Evolutionary conservation across 176 grass and related monocot species (phyloP).

Genomic region (Eragrostis curvula): DNA sequence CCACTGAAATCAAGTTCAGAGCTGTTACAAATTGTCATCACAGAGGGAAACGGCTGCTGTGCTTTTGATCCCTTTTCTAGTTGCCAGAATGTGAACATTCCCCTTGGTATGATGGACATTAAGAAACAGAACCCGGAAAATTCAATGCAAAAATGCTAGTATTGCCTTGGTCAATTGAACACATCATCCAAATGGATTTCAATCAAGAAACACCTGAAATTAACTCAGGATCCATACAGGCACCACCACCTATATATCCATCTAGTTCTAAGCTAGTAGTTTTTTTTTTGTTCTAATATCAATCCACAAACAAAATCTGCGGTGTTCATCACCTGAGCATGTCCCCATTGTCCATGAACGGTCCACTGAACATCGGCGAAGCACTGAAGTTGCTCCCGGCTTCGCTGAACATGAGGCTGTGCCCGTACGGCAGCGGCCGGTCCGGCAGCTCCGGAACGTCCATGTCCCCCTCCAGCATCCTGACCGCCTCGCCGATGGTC

Average conservation of each 20-base stretch:
- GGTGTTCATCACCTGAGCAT: slow-evolving; percentile 66
- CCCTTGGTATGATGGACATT: neutral
- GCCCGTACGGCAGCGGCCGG: slow-evolving; percentile 72
- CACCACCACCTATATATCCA: neutral
- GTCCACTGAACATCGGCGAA: slow-evolving; percentile 62
- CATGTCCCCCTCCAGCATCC: slow-evolving; percentile 92
- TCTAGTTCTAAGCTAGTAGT: slow-evolving; percentile 9
- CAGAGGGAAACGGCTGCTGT: too few species aligned
- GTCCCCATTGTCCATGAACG: slow-evolving; percentile 57
- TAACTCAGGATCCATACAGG: neutral
- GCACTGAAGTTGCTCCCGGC: slow-evolving; percentile 62
- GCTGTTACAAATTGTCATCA: too few species aligned
- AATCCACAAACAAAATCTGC: neutral
- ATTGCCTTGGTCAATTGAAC: slow-evolving; percentile 11
- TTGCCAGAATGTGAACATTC: neutral
- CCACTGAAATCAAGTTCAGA: too few species aligned
- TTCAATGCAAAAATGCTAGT: slow-evolving; percentile 20
- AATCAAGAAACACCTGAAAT: slow-evolving; percentile 24
- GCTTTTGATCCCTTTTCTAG: neutral
- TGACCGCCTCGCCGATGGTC: slow-evolving; percentile 81
- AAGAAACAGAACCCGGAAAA: slow-evolving; percentile 11
- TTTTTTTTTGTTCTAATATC: neutral
- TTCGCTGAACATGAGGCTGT: slow-evolving; percentile 47
- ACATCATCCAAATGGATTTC: slow-evolving; percentile 29
- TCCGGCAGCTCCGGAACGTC: slow-evolving; percentile 74